phyloP scores from a whole-genome alignment of 768 basidiomycete species.

The Amanita pseudoporphyria region DNA sequence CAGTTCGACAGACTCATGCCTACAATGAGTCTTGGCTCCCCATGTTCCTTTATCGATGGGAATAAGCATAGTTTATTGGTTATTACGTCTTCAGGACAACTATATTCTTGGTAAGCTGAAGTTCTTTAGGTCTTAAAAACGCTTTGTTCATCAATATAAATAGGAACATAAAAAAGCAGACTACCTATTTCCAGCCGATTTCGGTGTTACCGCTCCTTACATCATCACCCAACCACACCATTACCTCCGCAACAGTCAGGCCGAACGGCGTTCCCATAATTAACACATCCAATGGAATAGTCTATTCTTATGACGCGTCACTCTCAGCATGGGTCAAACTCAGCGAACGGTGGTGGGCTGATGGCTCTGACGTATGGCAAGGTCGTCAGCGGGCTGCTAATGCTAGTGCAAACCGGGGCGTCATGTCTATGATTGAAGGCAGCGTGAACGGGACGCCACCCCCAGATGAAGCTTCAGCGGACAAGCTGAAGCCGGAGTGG shows the following conservation, averaged over 20 bases:
- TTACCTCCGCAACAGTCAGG: conserved; percentile 58
- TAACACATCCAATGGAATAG: conserved; percentile 64
- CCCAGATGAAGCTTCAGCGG: conserved; percentile 20
- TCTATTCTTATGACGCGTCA: conserved; percentile 68
- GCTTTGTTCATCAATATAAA: not conserved
- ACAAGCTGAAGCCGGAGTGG: conserved; percentile 57
- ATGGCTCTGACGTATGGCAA: conserved; percentile 80
- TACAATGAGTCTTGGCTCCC: conserved; percentile 60
- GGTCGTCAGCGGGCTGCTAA: conserved; percentile 41
- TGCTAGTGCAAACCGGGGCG: conserved; percentile 33
- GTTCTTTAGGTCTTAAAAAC: not conserved
- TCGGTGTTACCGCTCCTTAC: conserved; percentile 53
- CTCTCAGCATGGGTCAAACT: conserved; percentile 67
- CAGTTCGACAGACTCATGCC: conserved; percentile 58
- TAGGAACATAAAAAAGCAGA: conserved; percentile 71
- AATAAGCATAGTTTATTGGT: conserved; percentile 57
- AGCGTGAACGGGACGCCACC: conserved; percentile 29
- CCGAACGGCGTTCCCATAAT: conserved; percentile 77
- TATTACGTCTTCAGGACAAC: conserved; percentile 59
- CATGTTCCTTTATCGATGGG: conserved; percentile 60
- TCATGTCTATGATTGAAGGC: conserved; percentile 45
- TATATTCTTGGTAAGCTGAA: conserved; percentile 63
- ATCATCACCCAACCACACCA: conserved; percentile 43
- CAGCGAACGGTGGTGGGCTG: conserved; percentile 76
- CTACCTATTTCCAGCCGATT: conserved; percentile 54